Base-by-base conservation (phyloP, 208 protist species). In the Novymonas esmeraldas region DNA sequence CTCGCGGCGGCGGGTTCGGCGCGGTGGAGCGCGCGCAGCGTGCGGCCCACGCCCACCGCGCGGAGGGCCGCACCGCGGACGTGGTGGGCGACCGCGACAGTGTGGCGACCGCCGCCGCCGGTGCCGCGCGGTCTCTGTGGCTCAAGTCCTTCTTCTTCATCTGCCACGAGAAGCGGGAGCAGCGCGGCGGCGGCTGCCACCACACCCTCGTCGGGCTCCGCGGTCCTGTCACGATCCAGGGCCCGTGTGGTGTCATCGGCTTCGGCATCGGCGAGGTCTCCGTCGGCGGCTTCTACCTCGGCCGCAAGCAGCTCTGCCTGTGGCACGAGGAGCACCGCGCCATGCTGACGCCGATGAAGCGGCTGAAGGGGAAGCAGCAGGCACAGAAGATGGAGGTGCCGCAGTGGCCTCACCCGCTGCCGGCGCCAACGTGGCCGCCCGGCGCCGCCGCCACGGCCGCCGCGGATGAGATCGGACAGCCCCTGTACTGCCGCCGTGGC, bases 211-310 rank as follows among this genome's bases (percentile, higher is more conserved):
- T 91, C 24, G 75, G 79, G 22, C 66, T 91, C 42, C 74, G 64
- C 6, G 76, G 71, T 31, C 66, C 85, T 16, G 74, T 92, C 26
- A 85, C 84, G 18, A 79, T 95, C 38, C 82, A 92, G 48, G 89
- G 89, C 16, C 89, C 89, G 31, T 95, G 86, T 62, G 81, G 79
- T 26, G 29, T 92, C 11, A 74, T 92, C 29, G 89, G 89, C 16
- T 78, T 92, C 54, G 84, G 86, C 26, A 63, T 88, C 16, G 87
- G 84, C 51, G 89, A 95, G 70, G 71, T 80, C 11, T 26, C 74
- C 29, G 74, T 95, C 11, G 79, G 70, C 20, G 89, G 89, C 42
- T 95, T 88, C 51, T 79, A 78, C 64, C 62, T 95, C 2, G 86
- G 89, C 0, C 71, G 69, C 33, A 91, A 92, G 73, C 89, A 92